Conservation (phyloP, 352 stramenopile genomes). For the Pythium periplocum region DNA sequence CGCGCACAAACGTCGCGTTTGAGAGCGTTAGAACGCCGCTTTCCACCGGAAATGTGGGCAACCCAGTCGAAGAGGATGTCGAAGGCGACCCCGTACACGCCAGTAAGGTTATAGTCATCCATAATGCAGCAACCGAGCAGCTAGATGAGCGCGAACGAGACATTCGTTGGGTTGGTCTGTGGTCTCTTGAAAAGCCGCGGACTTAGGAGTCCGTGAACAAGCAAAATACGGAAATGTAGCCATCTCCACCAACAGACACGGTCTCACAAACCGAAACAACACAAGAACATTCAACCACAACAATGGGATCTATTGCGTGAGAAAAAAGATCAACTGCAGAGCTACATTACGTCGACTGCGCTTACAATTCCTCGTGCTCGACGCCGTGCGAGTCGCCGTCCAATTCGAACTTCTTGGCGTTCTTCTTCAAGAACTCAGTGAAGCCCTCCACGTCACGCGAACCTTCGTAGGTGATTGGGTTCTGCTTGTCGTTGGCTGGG, state of each 20-base stretch:
- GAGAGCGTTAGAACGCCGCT: conserved; percentile 29
- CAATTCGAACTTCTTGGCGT: conserved; percentile 78
- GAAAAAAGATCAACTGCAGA: no score
- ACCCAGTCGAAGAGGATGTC: not conserved
- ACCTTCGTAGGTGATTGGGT: conserved; percentile 83
- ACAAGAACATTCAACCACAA: no score
- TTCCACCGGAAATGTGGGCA: conserved; percentile 13
- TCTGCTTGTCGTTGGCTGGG: conserved; percentile 85
- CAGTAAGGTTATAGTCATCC: no score
- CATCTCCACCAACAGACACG: no score
- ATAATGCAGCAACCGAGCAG: no score
- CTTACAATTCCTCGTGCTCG: conserved; percentile 64
- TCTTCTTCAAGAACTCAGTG: conserved; percentile 85
- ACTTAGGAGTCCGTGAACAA: no score
- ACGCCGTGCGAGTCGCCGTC: conserved; percentile 54
- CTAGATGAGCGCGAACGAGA: no score
- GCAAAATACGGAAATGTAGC: no score
- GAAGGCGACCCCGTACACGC: not conserved
- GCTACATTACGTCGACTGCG: not conserved
- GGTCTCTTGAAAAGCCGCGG: no score
- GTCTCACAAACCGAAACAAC: no score
- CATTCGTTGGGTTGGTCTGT: no score
- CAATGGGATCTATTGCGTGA: no score
- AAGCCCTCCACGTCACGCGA: conserved; percentile 80
- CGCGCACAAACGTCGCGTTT: conserved; percentile 11